phyloP scores from a whole-genome alignment of 2,329 filamentous ascomycete genomes.

The Diplodia sapinea region DNA sequence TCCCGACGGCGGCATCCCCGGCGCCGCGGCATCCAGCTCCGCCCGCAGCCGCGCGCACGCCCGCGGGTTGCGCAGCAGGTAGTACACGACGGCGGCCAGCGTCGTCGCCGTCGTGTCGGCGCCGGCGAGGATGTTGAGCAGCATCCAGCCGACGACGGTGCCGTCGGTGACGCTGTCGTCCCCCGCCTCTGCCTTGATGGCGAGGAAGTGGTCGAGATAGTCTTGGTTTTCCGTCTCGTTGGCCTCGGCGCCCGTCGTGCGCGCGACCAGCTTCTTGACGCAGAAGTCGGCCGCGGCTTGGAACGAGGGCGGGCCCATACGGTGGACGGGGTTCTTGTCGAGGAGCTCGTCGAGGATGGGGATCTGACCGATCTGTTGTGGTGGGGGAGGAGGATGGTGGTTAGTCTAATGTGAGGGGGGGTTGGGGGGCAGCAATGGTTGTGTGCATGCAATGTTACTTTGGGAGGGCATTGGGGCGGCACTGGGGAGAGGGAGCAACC shows the following conservation, averaged over 20 bases:
- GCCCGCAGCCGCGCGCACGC: conserved; percentile 42
- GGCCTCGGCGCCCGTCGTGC: conserved; percentile 32
- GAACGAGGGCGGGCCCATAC: conserved; percentile 35
- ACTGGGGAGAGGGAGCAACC: background rate
- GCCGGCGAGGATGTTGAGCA: conserved; percentile 44
- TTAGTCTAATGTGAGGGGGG: background rate
- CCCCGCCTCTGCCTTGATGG: conserved; percentile 32
- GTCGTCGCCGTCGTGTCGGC: conserved; percentile 46
- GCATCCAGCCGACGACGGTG: conserved; percentile 43
- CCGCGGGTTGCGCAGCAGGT: conserved; percentile 42
- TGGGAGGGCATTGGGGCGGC: too few species aligned
- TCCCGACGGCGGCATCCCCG: conserved; percentile 35
- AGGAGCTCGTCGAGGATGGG: conserved; percentile 39
- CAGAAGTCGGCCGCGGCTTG: conserved; percentile 35
- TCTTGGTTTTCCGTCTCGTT: conserved; percentile 34
- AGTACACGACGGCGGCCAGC: conserved; percentile 42
- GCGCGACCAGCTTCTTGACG: conserved; percentile 35
- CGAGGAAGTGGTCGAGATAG: conserved; percentile 37
- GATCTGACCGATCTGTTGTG: conserved; percentile 40
- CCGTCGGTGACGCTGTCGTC: conserved; percentile 34
- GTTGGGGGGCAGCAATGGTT: too few species aligned
- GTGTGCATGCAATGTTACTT: background rate
- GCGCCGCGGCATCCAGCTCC: conserved; percentile 38
- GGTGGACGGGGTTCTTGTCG: conserved; percentile 36
- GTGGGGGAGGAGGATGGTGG: too few species aligned